Evolutionary conservation across 305 asterid genomes (phyloP), one percentile per base, ranked within the genome.

Genomic region (Euphrasia arctica): DNA sequence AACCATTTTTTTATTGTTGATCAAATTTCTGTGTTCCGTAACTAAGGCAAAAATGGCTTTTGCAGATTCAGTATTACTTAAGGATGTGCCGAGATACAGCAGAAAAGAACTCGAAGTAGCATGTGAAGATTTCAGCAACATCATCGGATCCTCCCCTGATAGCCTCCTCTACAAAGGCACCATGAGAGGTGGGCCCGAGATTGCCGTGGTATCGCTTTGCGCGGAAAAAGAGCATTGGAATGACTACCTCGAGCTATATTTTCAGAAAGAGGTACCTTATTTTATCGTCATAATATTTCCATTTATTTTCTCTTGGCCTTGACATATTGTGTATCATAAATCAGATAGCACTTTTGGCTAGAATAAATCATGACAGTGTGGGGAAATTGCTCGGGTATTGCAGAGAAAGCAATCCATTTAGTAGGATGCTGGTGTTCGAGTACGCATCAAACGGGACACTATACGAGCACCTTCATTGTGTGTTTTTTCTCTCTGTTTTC

Each of bases 71-170:
- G 96, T 84, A 47, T 60, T 72, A 68, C 82, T 88, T 74, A 88
- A 85, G 80, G 86, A 85, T 71, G 90, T 86, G 3, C 55, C 58
- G 32, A 82, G 83, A 76, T 91, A 85, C 72, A 83, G 83, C 77
- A 76, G 96, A 64, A 90, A 85, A 75, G 99, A 94, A 70, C 97
- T 94, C 13, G 98, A 94, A 66, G 79, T 80, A 45, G 99, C 99
- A 28, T 94, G 99, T 75, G 99, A 94, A 81, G 99, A 94, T 80
- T 94, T 94, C 74, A 94, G 99, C 86, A 94, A 94, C 77, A 94
- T 94, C 60, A 94, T 94, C 1, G 97, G 98, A 43, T 88, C 99
- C 41, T 88, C 95, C 64, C 87, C 98, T 0, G 97, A 91, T 62
- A 94, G 97, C 79, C 68, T 79, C 60, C 96, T 94, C n/a, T 91